Evolutionary conservation across 2,329 filamentous ascomycete species (phyloP).

Genomic region (Sclerotinia glacialis): DNA sequence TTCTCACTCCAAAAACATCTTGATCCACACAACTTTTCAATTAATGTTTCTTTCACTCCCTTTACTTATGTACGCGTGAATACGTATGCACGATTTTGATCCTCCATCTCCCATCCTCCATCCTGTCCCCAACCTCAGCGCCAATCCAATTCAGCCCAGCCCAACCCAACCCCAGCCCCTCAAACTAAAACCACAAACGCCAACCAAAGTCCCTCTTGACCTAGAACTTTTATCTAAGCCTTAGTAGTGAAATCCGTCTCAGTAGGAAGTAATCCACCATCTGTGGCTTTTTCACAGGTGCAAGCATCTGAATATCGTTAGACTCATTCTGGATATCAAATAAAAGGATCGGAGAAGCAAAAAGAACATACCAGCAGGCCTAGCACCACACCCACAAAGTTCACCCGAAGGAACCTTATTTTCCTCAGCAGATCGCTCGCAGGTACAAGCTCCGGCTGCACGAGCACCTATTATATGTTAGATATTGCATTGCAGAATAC

Average conservation of each 20-base stretch:
- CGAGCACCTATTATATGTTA: constrained; percentile 49
- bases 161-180: not conserved
- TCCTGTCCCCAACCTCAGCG: not conserved
- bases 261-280: constrained; percentile 58
- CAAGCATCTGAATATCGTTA: constrained; percentile 54
- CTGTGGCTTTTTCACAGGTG: constrained; percentile 75
- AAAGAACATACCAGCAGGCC: constrained; percentile 62
- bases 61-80: not conserved
- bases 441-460: constrained; percentile 77
- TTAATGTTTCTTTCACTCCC: not conserved
- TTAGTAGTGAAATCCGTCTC: constrained; percentile 88
- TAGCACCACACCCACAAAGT: constrained; percentile 74
- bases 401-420: constrained; percentile 60
- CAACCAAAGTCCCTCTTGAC: not conserved
- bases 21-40: not conserved
- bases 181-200: not conserved
- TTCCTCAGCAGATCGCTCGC: constrained; percentile 67
- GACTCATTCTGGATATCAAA: not conserved
- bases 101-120: not conserved
- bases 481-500: not conserved
- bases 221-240: constrained; percentile 31
- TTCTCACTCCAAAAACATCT: not conserved
- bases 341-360: not conserved
- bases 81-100: not conserved
- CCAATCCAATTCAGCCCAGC: not conserved